Evolutionary conservation across 805 yeast species (phyloP).

Genomic region (Kazachstania kunashirensis): DNA sequence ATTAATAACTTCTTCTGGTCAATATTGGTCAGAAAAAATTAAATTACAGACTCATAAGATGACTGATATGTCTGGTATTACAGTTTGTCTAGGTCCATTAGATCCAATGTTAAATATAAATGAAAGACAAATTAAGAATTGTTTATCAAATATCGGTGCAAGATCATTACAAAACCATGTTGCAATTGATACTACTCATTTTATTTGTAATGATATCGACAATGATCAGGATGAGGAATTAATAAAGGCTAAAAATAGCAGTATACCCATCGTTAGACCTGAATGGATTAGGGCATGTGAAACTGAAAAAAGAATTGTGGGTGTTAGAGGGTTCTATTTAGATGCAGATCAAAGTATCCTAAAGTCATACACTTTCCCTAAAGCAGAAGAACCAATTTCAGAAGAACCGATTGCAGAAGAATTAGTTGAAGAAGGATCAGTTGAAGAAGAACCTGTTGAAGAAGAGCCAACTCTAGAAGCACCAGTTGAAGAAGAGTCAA

Average conservation of each 20-base stretch:
- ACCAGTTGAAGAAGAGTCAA: slow-evolving; percentile 2
- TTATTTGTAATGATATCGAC: slow-evolving; percentile 40
- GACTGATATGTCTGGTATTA: slow-evolving; percentile 91
- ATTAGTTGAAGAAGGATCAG: neutral
- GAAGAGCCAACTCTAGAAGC: slow-evolving; percentile 2
- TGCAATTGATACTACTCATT: slow-evolving; percentile 88
- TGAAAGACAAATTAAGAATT: slow-evolving; percentile 47
- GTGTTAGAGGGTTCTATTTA: slow-evolving; percentile 78
- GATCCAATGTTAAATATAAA: slow-evolving; percentile 42
- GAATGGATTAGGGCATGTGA: slow-evolving; percentile 97
- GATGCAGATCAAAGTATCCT: slow-evolving; percentile 41
- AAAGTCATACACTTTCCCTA: slow-evolving; percentile 37
- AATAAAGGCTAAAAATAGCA: slow-evolving; percentile 70
- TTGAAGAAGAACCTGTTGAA: slow-evolving; percentile 2
- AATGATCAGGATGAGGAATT: slow-evolving; percentile 39
- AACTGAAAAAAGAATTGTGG: slow-evolving; percentile 76
- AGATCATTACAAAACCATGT: slow-evolving; percentile 65
- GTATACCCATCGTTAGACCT: slow-evolving; percentile 89
- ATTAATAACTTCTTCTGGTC: slow-evolving; percentile 86
- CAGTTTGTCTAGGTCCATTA: slow-evolving; percentile 79
- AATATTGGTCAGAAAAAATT: slow-evolving; percentile 55
- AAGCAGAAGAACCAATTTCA: slow-evolving; percentile 2
- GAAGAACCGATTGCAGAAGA: slow-evolving; percentile 1
- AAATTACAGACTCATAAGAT: slow-evolving; percentile 81
- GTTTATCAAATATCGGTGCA: slow-evolving; percentile 70